Evolutionary conservation across 257 asterid species (phyloP).

Genomic region (Nicotiana otophora): DNA sequence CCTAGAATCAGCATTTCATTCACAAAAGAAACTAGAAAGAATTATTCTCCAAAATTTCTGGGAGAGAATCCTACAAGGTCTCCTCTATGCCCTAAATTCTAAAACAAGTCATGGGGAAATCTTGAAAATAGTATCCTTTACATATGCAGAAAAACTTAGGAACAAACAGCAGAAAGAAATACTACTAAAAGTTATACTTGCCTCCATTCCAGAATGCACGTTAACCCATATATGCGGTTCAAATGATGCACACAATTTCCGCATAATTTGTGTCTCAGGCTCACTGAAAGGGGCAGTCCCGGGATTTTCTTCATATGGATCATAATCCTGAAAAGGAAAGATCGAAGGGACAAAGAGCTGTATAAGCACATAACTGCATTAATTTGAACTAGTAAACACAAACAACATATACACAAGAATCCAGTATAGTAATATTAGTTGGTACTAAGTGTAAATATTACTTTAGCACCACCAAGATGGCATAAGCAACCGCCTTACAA

Average conservation of each 20-base stretch:
- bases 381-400: not conserved
- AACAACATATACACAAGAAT: not conserved
- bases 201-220: constrained; percentile 99
- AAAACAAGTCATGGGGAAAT: not conserved
- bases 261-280: constrained; percentile 91
- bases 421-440: not conserved
- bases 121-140: not conserved
- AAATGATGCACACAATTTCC: constrained; percentile 69
- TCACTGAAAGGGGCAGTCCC: constrained; percentile 91
- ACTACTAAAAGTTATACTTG: constrained; percentile 21
- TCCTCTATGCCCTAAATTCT: not conserved
- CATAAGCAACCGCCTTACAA: not conserved
- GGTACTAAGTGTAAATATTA: not conserved
- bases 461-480: not conserved
- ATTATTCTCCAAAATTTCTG: not conserved
- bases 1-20: constrained; percentile 11
- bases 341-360: constrained; percentile 11
- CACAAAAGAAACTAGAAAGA: constrained; percentile 1
- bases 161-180: constrained; percentile 12
- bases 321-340: constrained; percentile 63
- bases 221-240: constrained; percentile 98
- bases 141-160: not conserved
- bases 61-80: not conserved
- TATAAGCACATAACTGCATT: constrained; percentile 14
- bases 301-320: constrained; percentile 94